Evolutionary conservation across 306 rosid genomes (phyloP), one percentile per base, ranked within the genome.

Genomic region (Biancaea sappan): DNA sequence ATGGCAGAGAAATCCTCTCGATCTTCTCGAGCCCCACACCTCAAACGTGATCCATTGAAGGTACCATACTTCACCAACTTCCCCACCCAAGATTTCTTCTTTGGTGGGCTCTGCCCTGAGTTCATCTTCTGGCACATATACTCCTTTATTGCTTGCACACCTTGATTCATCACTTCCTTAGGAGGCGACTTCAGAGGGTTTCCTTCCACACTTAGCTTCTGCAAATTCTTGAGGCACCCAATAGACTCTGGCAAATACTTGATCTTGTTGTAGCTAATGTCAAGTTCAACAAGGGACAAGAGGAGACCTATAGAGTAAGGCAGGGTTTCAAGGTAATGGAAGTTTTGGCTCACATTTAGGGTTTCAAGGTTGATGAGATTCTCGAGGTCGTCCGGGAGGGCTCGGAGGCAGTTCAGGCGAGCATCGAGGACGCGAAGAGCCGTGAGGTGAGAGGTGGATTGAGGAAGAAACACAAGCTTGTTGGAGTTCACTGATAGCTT

Each of bases 311-410:
- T 38, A 16, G 99, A 90, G 72, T 86, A 88, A 0, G 99, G 99
- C 0, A 94, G 78, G 31, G 84, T n/a, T 0, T 79, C 82, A 0
- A 94, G 85, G 82, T 83, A 83, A 16, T 94, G 99, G 81, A 94
- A 94, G 81, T 94, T 94, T 52, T 94, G 99, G 85, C 99, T 92
- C 5, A 94, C 76, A 19, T 94, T 94, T 0, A 94, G 88, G 43
- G 68, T 83, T 82, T 90, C 83, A 0, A 94, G 96, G 89, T 88
- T 90, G 54, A 88, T 74, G 2, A 94, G 97, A 61, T 94, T 94
- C 78, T 94, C 98, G 0, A 94, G 81, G 26, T 88, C 93, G 0
- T 86, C 88, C 0, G 98, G 98, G 15, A 94, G 96, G 0, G 92
- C 75, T 0, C 89, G 51, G 4, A 94, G 93, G 79, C 93, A 91